Conservation (phyloP, 768 basidiomycete genomes). For the Pisolithus marmoratus region DNA sequence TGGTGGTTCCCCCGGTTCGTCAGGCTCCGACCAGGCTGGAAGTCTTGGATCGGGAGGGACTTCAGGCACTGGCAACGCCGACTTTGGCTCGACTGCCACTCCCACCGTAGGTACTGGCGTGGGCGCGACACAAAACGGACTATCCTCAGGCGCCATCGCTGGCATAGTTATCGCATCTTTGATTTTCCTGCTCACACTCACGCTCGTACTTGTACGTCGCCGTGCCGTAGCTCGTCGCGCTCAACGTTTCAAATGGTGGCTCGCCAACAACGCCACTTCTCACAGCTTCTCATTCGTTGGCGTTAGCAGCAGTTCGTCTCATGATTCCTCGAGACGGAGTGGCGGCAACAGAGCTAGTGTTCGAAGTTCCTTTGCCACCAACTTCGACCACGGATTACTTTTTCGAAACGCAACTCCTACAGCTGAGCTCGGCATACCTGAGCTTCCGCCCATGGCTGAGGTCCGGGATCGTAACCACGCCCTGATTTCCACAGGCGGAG, state of each 20-base stretch:
- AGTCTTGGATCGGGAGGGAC: slow-evolving; percentile 7
- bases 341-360: slow-evolving; percentile 25
- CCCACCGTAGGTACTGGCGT: slow-evolving; percentile 7
- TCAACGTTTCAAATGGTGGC: slow-evolving; percentile 45
- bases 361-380: slow-evolving; percentile 63
- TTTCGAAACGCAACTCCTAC: slow-evolving; percentile 18
- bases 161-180: slow-evolving; percentile 34
- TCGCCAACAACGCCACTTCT: slow-evolving; percentile 15
- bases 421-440: slow-evolving; percentile 21
- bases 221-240: slow-evolving; percentile 39
- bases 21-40: background rate
- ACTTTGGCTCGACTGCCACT: slow-evolving; percentile 10
- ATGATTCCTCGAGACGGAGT: slow-evolving; percentile 9
- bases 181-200: slow-evolving; percentile 27
- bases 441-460: slow-evolving; percentile 52
- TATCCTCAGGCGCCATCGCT: slow-evolving; percentile 44
- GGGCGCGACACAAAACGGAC: slow-evolving; percentile 16
- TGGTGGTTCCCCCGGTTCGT: background rate
- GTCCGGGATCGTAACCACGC: slow-evolving; percentile 34
- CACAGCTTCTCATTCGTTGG: slow-evolving; percentile 5
- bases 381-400: slow-evolving; percentile 40
- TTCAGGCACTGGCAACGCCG: slow-evolving; percentile 7
- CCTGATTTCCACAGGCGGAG: slow-evolving; percentile 19
- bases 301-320: slow-evolving; percentile 9
- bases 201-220: slow-evolving; percentile 42